phyloP scores from a whole-genome alignment of 208 protist genomes.

The Perkinsela sp. region DNA sequence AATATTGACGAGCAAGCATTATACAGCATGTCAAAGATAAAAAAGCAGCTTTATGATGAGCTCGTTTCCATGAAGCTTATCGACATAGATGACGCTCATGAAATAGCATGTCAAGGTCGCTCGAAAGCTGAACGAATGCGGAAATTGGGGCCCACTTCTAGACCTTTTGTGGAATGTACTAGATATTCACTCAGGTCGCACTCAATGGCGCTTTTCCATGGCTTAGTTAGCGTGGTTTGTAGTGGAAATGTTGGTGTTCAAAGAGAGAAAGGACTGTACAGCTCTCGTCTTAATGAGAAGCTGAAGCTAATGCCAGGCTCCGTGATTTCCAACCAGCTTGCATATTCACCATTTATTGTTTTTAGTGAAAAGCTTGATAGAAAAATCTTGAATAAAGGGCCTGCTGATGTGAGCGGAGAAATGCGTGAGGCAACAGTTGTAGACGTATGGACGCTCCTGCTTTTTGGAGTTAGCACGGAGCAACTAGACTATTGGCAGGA shows the following conservation, averaged over 20 bases:
- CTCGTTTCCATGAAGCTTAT: background rate
- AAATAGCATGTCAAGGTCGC: background rate
- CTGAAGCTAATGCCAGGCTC: background rate
- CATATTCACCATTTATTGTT: background rate
- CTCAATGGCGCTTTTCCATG: background rate
- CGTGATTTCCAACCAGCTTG: background rate
- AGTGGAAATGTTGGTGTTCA: background rate
- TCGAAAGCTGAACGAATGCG: background rate
- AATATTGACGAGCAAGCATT: conserved; percentile 2
- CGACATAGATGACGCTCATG: background rate
- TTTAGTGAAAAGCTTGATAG: background rate
- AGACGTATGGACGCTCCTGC: conserved; percentile 37
- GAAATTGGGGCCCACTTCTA: background rate
- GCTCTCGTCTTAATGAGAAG: background rate
- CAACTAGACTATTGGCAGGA: conserved; percentile 13
- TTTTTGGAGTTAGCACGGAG: conserved; percentile 33
- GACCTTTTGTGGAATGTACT: background rate
- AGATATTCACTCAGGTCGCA: background rate
- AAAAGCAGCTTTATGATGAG: conserved; percentile 6
- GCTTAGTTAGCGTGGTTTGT: background rate
- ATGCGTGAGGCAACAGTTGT: conserved; percentile 8
- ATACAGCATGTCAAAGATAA: conserved; percentile 1
- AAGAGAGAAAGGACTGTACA: background rate
- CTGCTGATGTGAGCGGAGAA: background rate
- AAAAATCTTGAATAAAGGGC: background rate